Evolutionary conservation across 148 eudicot genomes (phyloP).

Genomic region (Cornus suecica): DNA sequence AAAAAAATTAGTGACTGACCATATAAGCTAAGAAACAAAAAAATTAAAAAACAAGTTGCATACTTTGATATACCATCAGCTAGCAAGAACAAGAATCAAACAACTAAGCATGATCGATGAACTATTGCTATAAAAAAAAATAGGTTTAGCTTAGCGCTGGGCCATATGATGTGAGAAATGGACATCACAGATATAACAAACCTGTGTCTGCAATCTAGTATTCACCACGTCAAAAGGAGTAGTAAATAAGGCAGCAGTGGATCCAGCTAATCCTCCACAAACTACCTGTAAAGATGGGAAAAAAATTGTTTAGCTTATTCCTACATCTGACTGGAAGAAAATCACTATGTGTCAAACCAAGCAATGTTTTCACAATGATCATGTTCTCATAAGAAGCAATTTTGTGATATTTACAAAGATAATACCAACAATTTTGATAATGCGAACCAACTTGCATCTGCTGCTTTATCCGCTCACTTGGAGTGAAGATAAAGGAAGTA

Average conservation of each 20-base stretch:
- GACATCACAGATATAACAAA: not conserved
- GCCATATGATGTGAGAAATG: not conserved
- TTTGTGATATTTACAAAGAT: not conserved
- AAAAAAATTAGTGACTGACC: too few relatives aligned
- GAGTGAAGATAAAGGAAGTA: slow-evolving; percentile 90
- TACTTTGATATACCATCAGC: too few relatives aligned
- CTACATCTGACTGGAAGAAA: too few relatives aligned
- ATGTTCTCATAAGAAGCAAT: slow-evolving; percentile 1
- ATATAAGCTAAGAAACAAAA: too few relatives aligned
- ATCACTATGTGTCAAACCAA: not conserved
- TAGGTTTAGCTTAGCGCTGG: not conserved
- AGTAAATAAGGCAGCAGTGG: too few relatives aligned
- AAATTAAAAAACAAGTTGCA: too few relatives aligned
- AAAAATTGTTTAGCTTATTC: slow-evolving; percentile 6
- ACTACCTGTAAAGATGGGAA: slow-evolving; percentile 51
- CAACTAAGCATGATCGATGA: too few relatives aligned
- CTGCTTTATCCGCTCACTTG: slow-evolving; percentile 95
- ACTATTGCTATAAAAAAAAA: too few relatives aligned
- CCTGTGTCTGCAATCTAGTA: too few relatives aligned
- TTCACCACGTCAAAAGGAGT: too few relatives aligned
- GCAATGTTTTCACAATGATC: not conserved
- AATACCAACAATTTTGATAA: slow-evolving; percentile 75
- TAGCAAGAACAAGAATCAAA: too few relatives aligned
- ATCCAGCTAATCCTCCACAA: slow-evolving; percentile 96
- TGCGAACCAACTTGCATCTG: slow-evolving; percentile 95